phyloP scores from a whole-genome alignment of 2,329 filamentous ascomycete genomes.

The Cercospora zeina region DNA sequence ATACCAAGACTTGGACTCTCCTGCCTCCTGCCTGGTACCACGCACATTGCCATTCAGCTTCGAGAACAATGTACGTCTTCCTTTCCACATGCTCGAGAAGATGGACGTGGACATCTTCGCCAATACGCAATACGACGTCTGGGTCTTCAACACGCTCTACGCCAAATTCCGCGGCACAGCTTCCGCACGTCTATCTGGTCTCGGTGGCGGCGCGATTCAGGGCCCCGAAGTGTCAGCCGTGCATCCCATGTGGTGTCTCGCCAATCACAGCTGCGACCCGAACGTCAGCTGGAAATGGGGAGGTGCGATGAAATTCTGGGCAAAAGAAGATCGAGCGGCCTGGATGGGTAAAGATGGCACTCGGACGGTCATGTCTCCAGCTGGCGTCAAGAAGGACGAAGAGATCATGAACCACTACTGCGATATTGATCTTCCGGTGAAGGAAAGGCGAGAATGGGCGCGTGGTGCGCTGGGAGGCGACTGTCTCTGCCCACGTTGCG shows the following conservation, averaged over 20 bases:
- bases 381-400: slow-evolving; percentile 71
- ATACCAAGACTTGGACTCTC: slow-evolving; percentile 23
- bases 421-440: slow-evolving; percentile 75
- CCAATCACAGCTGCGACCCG: slow-evolving; percentile 94
- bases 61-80: slow-evolving; percentile 70
- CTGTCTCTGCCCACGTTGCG: slow-evolving; percentile 83
- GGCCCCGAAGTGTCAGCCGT: slow-evolving; percentile 90
- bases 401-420: slow-evolving; percentile 95
- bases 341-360: slow-evolving; percentile 43
- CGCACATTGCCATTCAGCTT: slow-evolving; percentile 77
- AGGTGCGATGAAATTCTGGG: slow-evolving; percentile 70
- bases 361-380: slow-evolving; percentile 30
- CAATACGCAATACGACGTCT: slow-evolving; percentile 62
- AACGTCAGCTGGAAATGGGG: slow-evolving; percentile 96
- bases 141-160: slow-evolving; percentile 89
- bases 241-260: slow-evolving; percentile 92
- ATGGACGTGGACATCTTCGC: slow-evolving; percentile 79
- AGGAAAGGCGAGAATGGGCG: slow-evolving; percentile 85
- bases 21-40: slow-evolving; percentile 35
- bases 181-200: slow-evolving; percentile 71
- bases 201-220: slow-evolving; percentile 60
- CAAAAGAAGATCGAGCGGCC: slow-evolving; percentile 59
- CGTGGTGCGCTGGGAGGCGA: slow-evolving; percentile 80
- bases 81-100: slow-evolving; percentile 76
- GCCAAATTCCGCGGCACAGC: slow-evolving; percentile 92